phyloP scores from a whole-genome alignment of 164 flowering plant species.

The Paratinospora sagittata region DNA sequence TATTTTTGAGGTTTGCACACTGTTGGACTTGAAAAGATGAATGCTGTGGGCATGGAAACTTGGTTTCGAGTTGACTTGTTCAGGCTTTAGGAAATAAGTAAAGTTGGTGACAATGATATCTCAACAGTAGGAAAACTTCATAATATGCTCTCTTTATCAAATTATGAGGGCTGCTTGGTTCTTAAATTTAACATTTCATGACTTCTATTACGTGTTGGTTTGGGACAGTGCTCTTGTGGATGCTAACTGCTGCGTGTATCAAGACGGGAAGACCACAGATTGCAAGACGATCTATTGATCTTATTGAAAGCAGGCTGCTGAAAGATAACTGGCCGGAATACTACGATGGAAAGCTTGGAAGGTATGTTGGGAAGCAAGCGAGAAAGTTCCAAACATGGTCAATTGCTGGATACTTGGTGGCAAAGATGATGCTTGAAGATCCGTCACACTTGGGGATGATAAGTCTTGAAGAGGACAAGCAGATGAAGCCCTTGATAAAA shows the following conservation, averaged over 20 bases:
- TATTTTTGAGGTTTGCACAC: background rate
- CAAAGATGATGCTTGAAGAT: conserved; percentile 38
- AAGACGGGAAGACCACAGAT: conserved; percentile 34
- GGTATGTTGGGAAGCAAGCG: conserved; percentile 35
- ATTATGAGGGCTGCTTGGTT: background rate
- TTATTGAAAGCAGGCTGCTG: conserved; percentile 25
- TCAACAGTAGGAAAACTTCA: too few relatives aligned
- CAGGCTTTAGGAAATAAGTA: background rate
- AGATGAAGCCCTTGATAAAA: conserved; percentile 29
- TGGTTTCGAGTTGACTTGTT: background rate
- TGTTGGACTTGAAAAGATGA: background rate
- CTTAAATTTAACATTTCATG: background rate
- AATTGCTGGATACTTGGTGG: conserved; percentile 33
- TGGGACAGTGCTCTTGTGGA: conserved; percentile 30
- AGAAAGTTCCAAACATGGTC: conserved; percentile 39
- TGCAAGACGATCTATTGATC: conserved; percentile 30
- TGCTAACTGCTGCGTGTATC: conserved; percentile 33
- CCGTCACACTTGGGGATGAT: conserved; percentile 37
- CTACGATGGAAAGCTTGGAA: conserved; percentile 32
- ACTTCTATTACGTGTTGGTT: background rate
- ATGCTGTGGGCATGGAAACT: background rate
- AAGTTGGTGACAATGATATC: too few relatives aligned
- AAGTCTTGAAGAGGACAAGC: conserved; percentile 31
- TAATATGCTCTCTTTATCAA: too few relatives aligned
- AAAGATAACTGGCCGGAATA: conserved; percentile 36